A percentile compares a stretch with the other conserved stretches of the same genome.
Evolutionary conservation across 352 stramenopile genomes (phyloP).

Genomic region (Phytophthora syringae): DNA sequence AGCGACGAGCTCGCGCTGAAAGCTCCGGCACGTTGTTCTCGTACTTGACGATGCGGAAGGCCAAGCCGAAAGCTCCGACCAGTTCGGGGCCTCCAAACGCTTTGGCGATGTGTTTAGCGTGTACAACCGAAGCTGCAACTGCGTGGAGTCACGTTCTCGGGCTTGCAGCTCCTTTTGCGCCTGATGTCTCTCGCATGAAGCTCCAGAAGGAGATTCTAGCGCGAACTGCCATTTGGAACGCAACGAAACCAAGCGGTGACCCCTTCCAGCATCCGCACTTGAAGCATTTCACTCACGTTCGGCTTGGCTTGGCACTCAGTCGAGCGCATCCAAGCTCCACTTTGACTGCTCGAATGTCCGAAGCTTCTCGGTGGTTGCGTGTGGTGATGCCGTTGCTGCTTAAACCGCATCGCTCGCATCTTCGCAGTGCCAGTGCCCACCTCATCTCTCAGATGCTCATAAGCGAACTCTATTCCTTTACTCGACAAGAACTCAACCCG

Average conservation of each 20-base stretch:
- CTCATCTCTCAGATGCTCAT: constrained; percentile 50
- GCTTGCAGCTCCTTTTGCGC: constrained; percentile 17
- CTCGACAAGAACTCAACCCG: constrained; percentile 19
- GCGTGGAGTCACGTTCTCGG: constrained; percentile 32
- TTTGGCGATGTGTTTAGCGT: constrained; percentile 20
- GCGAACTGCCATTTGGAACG: constrained; percentile 24
- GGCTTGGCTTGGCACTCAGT: constrained; percentile 39
- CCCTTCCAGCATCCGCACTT: constrained; percentile 46
- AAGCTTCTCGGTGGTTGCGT: constrained; percentile 54
- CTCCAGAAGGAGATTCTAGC: constrained; percentile 53
- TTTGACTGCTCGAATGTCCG: constrained; percentile 17
- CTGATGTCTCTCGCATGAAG: constrained; percentile 25
- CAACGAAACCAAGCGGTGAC: constrained; percentile 25
- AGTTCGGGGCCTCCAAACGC: constrained; percentile 1
- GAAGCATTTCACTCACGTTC: constrained; percentile 45
- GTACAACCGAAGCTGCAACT: constrained; percentile 22
- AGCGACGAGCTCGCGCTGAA: constrained; percentile 38
- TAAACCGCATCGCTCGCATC: constrained; percentile 58
- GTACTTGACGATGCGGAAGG: constrained; percentile 40
- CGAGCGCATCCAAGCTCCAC: constrained; percentile 2
- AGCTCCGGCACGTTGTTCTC: constrained; percentile 55
- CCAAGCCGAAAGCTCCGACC: constrained; percentile 17
- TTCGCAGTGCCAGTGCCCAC: constrained; percentile 48
- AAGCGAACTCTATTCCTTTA: constrained; percentile 45
- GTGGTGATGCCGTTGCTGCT: constrained; percentile 50